Conservation (phyloP, 768 basidiomycete genomes). For the Macrolepiota albuminosa region DNA sequence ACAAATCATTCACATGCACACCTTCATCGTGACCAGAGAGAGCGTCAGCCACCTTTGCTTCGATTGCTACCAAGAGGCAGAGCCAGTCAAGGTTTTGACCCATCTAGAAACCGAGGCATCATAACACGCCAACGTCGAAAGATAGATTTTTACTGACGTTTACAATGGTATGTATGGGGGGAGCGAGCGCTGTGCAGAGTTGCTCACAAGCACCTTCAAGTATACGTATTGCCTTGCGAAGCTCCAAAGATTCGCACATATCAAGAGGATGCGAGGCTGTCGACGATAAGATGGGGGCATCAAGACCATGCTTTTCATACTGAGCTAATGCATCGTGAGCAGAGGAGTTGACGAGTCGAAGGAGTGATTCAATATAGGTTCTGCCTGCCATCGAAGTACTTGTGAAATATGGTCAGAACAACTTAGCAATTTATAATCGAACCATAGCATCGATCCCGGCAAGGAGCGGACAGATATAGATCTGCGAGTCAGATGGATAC, state of each 20-base stretch:
- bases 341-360: constrained; percentile 12
- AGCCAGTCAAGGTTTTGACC: constrained; percentile 16
- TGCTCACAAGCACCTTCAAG: constrained; percentile 27
- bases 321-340: constrained; percentile 2
- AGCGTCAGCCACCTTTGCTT: constrained; percentile 23
- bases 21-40: constrained; percentile 24
- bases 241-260: constrained; percentile 3
- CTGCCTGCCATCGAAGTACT: not conserved
- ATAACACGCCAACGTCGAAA: not conserved
- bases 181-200: constrained; percentile 18
- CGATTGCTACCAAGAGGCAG: constrained; percentile 18
- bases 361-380: not conserved
- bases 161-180: constrained; percentile 19
- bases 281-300: not conserved
- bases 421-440: no score
- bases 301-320: constrained; percentile 2
- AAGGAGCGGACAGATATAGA: no score
- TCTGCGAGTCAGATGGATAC: no score
- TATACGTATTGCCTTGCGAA: constrained; percentile 18
- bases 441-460: no score
- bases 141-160: constrained; percentile 16
- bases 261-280: constrained; percentile 2
- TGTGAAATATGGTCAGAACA: no score
- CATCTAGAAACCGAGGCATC: not conserved
- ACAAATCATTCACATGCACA: constrained; percentile 16